Percentiles rank a stretch among this genome's conserved stretches.
Evolutionary conservation across 805 yeast genomes (phyloP).

Genomic region (Sugiyamaella valdiviana): DNA sequence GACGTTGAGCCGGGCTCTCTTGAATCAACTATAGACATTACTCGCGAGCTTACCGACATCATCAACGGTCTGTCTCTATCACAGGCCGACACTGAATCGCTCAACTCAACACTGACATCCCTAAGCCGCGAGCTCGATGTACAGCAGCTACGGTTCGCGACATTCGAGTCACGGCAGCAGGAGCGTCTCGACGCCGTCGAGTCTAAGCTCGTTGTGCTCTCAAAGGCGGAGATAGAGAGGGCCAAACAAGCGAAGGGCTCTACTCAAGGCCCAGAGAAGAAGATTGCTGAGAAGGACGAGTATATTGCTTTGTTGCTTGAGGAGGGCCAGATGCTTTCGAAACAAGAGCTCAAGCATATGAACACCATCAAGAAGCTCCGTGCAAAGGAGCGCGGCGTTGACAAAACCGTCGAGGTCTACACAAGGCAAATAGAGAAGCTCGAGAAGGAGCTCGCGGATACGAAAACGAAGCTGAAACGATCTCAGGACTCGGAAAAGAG

Average conservation of each 20-base stretch:
- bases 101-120: conserved; percentile 1
- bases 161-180: conserved; percentile 3
- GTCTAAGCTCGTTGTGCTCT: conserved; percentile 26
- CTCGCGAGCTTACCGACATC: conserved; percentile 23
- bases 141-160: conserved; percentile 4
- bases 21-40: conserved; percentile 27
- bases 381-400: conserved; percentile 40
- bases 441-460: conserved; percentile 37
- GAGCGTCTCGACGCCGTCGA: conserved; percentile 2
- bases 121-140: conserved; percentile 2
- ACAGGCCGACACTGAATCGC: conserved; percentile 4
- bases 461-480: conserved; percentile 28
- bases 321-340: conserved; percentile 71
- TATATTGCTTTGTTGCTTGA: conserved; percentile 59
- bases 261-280: conserved; percentile 23
- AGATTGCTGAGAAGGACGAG: conserved; percentile 47
- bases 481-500: conserved; percentile 18
- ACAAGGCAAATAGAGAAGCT: conserved; percentile 27
- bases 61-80: background rate
- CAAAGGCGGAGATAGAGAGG: conserved; percentile 24
- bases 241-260: conserved; percentile 13
- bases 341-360: conserved; percentile 61
- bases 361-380: conserved; percentile 61
- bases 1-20: background rate
- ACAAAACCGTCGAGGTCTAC: conserved; percentile 26